Evolutionary conservation across 2,329 filamentous ascomycete genomes (phyloP), one percentile per base, ranked within the genome.

Genomic region (Parastagonospora avenae): DNA sequence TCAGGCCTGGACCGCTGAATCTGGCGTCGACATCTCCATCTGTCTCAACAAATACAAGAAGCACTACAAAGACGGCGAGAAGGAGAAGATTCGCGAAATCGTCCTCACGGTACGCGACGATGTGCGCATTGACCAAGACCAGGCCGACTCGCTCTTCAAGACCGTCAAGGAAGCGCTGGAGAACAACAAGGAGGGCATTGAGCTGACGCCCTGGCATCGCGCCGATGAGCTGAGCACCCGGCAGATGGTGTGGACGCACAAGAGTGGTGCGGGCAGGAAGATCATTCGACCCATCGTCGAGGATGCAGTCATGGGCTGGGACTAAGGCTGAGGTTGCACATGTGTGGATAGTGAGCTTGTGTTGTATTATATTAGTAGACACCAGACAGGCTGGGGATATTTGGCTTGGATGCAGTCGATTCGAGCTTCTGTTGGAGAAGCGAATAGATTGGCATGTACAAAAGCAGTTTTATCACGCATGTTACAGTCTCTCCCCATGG

Each of bases 221-320:
- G 75, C 62, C 4, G 48, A 67, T 43, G 75, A 79, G 68, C 62
- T 80, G 38, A 70, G 72, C 0, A 64, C 59, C 6, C 68, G 77
- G 41, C 76, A 79, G 66, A 79, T 80, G 76, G 76, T 78, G 3
- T 80, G 77, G 77, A 74, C 70, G 15, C 76, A 79, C 44, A 62
- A 62, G 51, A 63, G 57, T 32, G 66, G 69, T 39, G 75, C 74
- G 7, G 76, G 77, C 1, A 69, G 77, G 42, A 80, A 80, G 61
- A 57, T 77, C 4, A 74, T 79, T 15, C 62, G 74, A 43, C 77
- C 77, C 2, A 76, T 80, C 50, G 73, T 80, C 8, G 77, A 80
- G 49, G 71, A 74, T 45, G 77, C 77, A 0, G 75, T 80, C 0
- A 63, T 67, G 57, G 57, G 47, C 0, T 78, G 77, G 77, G 71